Evolutionary conservation across 345 rosid species (phyloP), one percentile per base, ranked within the genome.

Genomic region (Theobroma cacao): DNA sequence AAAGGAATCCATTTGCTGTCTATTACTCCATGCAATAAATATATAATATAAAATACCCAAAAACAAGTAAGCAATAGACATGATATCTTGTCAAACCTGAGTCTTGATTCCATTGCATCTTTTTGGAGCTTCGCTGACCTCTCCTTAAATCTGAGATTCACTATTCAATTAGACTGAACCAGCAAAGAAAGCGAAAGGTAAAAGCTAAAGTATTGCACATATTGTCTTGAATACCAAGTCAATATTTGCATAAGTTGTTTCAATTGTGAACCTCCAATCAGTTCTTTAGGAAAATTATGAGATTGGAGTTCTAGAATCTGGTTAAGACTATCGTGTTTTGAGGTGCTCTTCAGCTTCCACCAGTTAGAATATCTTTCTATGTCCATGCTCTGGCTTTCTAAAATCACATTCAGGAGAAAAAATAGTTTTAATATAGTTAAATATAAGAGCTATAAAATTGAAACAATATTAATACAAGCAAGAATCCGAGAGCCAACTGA

Each of bases 301-400:
- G 82, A 43, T 26, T 55, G 56, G 31, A 85, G 75, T 75, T 75
- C 83, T 53, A 91, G 77, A 79, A 86, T 75, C 63, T 87, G 85
- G 75, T 79, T 2, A 71, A 89, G 86, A 12, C 87, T 80, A 78
- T 82, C 84, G 7, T 86, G 89, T 61, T 79, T 66, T 2, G 26
- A 31, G 47, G 78, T 30, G 76, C 26, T 75, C 79, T 72, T 87
- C n/a, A 74, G 82, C 85, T 89, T 87, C 26, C 43, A 78, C 83
- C 75, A 72, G 79, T 91, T 90, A 10, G 88, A 83, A 72, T 30
- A 89, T 77, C 89, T 91, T 80, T 88, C 95, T 36, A 87, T 76
- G 70, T 88, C 94, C 1, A 69, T 68, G 70, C 66, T 82, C 73
- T 81, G 78, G 63, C 60, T 60, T 72, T 80, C 89, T 88, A 77